Evolutionary conservation across 768 basidiomycete species (phyloP).

Genomic region (Amanita fuliginea): DNA sequence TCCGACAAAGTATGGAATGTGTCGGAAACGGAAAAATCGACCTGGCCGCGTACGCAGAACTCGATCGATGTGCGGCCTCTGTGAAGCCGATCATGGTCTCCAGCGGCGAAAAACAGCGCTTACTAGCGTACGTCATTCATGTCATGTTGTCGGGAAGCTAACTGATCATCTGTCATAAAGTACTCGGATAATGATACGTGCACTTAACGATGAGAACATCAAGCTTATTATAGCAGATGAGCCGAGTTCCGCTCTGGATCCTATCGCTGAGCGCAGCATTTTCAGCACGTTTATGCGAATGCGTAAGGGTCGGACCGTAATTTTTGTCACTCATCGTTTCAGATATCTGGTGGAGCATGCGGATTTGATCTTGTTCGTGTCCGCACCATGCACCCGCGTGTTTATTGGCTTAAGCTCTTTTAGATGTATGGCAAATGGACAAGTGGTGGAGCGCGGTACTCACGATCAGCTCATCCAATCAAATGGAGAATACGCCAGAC

Average conservation of each 20-base stretch:
- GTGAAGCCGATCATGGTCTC: constrained; percentile 21
- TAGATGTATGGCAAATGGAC: constrained; percentile 36
- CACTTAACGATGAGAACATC: constrained; percentile 23
- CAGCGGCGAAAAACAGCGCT: constrained; percentile 37
- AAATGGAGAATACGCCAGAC: constrained; percentile 28
- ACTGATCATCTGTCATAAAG: constrained; percentile 13
- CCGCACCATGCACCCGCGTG: neutral
- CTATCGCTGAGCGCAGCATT: constrained; percentile 39
- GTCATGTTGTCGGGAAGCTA: neutral
- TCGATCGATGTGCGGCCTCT: constrained; percentile 18
- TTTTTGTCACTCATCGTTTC: constrained; percentile 49
- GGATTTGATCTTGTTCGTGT: constrained; percentile 39
- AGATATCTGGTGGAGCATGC: constrained; percentile 37
- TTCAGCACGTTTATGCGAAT: constrained; percentile 25
- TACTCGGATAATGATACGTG: constrained; percentile 34
- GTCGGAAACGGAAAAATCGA: constrained; percentile 17
- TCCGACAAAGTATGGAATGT: constrained; percentile 19
- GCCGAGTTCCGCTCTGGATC: constrained; percentile 46
- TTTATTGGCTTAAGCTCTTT: neutral
- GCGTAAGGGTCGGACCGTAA: constrained; percentile 38
- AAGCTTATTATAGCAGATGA: constrained; percentile 47
- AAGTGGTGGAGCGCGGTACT: constrained; percentile 27
- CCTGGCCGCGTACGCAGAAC: constrained; percentile 19
- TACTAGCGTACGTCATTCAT: constrained; percentile 31
- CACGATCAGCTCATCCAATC: constrained; percentile 26